phyloP scores from a whole-genome alignment of 257 asterid species.

The Nicotiana noctiflora region DNA sequence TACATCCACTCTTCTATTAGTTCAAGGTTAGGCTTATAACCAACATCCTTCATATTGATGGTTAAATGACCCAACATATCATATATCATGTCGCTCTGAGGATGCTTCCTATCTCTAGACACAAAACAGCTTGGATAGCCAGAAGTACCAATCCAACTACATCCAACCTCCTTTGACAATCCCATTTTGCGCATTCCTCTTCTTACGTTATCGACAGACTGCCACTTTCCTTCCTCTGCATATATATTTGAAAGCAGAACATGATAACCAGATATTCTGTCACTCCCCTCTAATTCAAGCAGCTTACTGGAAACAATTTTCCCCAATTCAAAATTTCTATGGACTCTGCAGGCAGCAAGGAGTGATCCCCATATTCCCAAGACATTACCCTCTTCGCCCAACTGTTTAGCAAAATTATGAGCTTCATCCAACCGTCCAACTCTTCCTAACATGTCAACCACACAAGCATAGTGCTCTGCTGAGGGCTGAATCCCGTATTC shows the following conservation, averaged over 20 bases:
- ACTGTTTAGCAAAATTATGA: constrained; percentile 41
- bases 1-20: constrained; percentile 25
- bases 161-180: constrained; percentile 64
- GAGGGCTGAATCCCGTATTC: constrained; percentile 51
- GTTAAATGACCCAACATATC: constrained; percentile 41
- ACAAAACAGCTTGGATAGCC: constrained; percentile 46
- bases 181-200: constrained; percentile 57
- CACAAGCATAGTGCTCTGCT: constrained; percentile 65
- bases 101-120: constrained; percentile 56
- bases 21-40: constrained; percentile 27
- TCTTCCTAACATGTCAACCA: constrained; percentile 86
- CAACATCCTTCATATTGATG: constrained; percentile 56
- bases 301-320: constrained; percentile 63
- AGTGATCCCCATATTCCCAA: constrained; percentile 81
- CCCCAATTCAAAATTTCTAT: constrained; percentile 63
- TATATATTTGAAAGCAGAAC: constrained; percentile 79
- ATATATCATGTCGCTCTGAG: constrained; percentile 36
- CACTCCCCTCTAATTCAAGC: constrained; percentile 47
- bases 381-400: constrained; percentile 50
- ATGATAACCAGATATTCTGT: constrained; percentile 46
- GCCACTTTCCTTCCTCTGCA: constrained; percentile 89
- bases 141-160: constrained; percentile 76
- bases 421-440: constrained; percentile 85
- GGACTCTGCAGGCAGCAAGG: constrained; percentile 68
- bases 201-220: constrained; percentile 50